phyloP scores from a whole-genome alignment of 2,329 filamentous ascomycete genomes.

The Aspergillus cejpii region DNA sequence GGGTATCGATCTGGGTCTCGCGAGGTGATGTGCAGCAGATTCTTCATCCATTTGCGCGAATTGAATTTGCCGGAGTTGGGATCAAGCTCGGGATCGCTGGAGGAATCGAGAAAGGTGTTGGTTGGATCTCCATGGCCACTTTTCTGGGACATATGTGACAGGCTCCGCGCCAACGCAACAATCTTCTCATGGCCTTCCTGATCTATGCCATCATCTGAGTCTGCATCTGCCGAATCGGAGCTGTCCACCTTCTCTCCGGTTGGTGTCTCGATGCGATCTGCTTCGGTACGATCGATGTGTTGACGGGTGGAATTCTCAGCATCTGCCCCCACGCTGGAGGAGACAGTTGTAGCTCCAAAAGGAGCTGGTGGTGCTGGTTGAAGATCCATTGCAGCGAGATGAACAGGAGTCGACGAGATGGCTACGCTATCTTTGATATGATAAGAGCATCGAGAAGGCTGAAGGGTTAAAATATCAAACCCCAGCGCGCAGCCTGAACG shows the following conservation, averaged over 20 bases:
- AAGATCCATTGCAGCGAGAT: constrained; percentile 5
- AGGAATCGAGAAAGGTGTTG: constrained; percentile 35
- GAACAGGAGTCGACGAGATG: not conserved
- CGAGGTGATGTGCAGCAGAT: constrained; percentile 30
- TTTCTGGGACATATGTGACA: constrained; percentile 28
- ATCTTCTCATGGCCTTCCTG: constrained; percentile 22
- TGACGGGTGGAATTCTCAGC: constrained; percentile 7
- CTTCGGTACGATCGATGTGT: constrained; percentile 1
- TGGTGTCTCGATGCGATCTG: constrained; percentile 1
- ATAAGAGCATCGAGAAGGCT: not conserved
- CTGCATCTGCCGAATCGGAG: constrained; percentile 19
- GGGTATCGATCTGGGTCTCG: constrained; percentile 30
- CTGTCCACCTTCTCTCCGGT: constrained; percentile 17
- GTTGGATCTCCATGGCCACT: constrained; percentile 16
- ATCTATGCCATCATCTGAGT: constrained; percentile 22
- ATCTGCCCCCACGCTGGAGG: constrained; percentile 5
- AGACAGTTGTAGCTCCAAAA: constrained; percentile 11
- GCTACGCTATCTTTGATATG: not conserved
- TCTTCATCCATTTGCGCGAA: constrained; percentile 42
- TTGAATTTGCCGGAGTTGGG: constrained; percentile 40
- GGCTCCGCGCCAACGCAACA: constrained; percentile 24
- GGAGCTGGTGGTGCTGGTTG: constrained; percentile 17
- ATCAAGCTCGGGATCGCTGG: constrained; percentile 35
- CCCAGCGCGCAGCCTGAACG: not conserved
- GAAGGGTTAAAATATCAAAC: not conserved